Conservation (phyloP, 495 filamentous ascomycete species). For the Xylaria castorea region DNA sequence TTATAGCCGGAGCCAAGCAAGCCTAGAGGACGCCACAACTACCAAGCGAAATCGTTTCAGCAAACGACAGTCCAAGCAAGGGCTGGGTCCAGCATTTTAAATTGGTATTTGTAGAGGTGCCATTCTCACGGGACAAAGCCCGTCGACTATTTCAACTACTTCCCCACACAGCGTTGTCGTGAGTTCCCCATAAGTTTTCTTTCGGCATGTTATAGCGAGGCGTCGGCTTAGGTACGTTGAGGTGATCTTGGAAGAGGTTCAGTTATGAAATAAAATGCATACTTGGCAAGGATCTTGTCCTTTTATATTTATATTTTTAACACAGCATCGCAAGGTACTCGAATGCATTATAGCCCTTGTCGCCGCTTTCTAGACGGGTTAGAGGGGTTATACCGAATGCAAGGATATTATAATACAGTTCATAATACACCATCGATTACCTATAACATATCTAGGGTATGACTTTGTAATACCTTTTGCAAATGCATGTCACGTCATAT, state of each 20-base stretch:
- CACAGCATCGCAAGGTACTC: slow-evolving; percentile 24
- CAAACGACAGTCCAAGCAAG: slow-evolving; percentile 88
- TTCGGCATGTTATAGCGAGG: slow-evolving; percentile 46
- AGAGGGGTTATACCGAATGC: slow-evolving; percentile 24
- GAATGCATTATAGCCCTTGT: slow-evolving; percentile 22
- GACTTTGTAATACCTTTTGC: neutral
- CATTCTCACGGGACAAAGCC: slow-evolving; percentile 10
- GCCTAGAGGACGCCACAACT: slow-evolving; percentile 60
- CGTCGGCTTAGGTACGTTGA: slow-evolving; percentile 45
- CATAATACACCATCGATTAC: slow-evolving; percentile 14
- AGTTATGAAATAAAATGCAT: slow-evolving; percentile 41
- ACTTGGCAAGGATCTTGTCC: slow-evolving; percentile 24
- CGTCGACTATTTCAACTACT: slow-evolving; percentile 25
- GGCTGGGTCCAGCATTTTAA: slow-evolving; percentile 81
- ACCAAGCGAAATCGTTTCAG: slow-evolving; percentile 80
- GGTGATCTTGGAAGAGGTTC: slow-evolving; percentile 40
- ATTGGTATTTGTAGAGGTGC: slow-evolving; percentile 26
- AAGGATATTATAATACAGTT: slow-evolving; percentile 23
- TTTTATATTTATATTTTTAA: neutral
- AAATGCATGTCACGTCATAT: neutral
- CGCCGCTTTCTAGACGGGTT: slow-evolving; percentile 27
- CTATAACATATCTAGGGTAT: neutral
- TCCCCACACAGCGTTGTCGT: slow-evolving; percentile 18
- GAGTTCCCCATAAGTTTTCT: slow-evolving; percentile 22
- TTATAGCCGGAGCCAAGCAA: slow-evolving; percentile 61